Percentiles rank a stretch among this genome's conserved stretches.
These are phyloP conservation scores for Sporothrix protearum DNA, from an alignment of 2,329 filamentous ascomycete genomes.

Conservation along the genomic window DNA sequence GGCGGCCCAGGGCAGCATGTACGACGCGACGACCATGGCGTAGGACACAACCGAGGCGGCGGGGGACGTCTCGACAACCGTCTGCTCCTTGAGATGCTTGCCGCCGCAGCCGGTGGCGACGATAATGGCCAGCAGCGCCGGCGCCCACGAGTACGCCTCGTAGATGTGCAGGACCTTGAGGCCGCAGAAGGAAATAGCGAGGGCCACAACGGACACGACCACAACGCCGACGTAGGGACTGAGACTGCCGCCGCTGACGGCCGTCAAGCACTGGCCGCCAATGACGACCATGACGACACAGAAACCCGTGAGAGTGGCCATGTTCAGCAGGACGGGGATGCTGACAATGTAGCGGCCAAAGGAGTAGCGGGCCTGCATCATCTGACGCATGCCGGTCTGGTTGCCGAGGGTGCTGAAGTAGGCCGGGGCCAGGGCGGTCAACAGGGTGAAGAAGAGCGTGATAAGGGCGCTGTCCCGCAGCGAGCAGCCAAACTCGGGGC, in stretches of 20 bases:
- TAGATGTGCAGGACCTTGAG: conserved; percentile 28
- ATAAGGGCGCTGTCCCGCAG: conserved; percentile 56
- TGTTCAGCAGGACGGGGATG: conserved; percentile 59
- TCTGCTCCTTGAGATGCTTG: conserved; percentile 22
- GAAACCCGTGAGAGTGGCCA: conserved; percentile 62
- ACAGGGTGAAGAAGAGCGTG: conserved; percentile 60
- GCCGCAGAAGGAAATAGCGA: conserved; percentile 29
- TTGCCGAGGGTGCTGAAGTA: conserved; percentile 58
- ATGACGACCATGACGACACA: conserved; percentile 59
- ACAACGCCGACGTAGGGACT: conserved; percentile 57
- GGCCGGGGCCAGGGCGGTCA: conserved; percentile 52
- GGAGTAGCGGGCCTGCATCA: conserved; percentile 61
- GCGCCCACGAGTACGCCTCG: conserved; percentile 29
- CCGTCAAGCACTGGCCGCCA: conserved; percentile 57
- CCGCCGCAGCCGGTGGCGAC: conserved; percentile 27
- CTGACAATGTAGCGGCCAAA: conserved; percentile 59
- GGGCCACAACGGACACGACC: conserved; percentile 40
- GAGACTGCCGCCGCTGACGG: conserved; percentile 48
- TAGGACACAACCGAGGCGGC: conserved; percentile 46
- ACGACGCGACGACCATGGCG: conserved; percentile 59
- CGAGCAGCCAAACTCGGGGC: conserved; percentile 51
- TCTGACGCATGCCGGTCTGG: conserved; percentile 62
- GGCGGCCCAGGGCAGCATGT: conserved; percentile 60
- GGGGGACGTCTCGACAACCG: conserved; percentile 34
- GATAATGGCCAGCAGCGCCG: conserved; percentile 27